Base-by-base conservation (phyloP, 768 basidiomycete species). In the Kwoniella botswanensis region DNA sequence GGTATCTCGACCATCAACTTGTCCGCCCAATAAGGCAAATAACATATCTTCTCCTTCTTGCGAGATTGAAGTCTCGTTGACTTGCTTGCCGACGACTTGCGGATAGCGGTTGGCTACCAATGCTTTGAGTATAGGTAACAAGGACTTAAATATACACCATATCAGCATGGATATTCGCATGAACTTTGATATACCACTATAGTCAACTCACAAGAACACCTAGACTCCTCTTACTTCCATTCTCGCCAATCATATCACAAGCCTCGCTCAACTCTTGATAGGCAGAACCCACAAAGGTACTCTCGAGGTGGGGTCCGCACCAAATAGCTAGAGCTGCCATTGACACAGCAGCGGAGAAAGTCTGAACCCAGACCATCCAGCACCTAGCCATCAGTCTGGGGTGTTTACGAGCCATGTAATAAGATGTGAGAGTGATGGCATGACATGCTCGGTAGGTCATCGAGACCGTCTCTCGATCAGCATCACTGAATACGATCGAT, bases 281-380 rank as follows among this genome's bases (percentile, higher is more conserved):
- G 2, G 75, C 75, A n/a, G 72, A 71, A 7, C 42, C 63, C 54
- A 78, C 61, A 53, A 78, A 80, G 2, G 69, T 68, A 13, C 70
- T 50, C 24, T 78, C 79, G 11, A 80, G 56, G 59, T 74, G 72
- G 4, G 79, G 79, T 35, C 76, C 76, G 62, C 76, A 74, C 79
- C 79, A 81, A 53, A 79, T 79, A 15, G 79, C 79, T 1, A 81
- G 62, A 15, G 79, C 79, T 4, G 79, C 70, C 56, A 81, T 76
- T 6, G 79, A 79, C 2, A 81, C 79, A 1, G 77, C 76, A 5
- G 79, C 77, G 17, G 76, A 77, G 67, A 81, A 81, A 12, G 78
- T 72, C 58, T 81, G 79, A 7, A 81, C 78, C 79, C 79, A 81
- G 15, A 74, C 72, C 26, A 74, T 71, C 79, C 79, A 81, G 15